phyloP scores from a whole-genome alignment of 306 rosid genomes.

The Pterocarpus macrocarpus region DNA sequence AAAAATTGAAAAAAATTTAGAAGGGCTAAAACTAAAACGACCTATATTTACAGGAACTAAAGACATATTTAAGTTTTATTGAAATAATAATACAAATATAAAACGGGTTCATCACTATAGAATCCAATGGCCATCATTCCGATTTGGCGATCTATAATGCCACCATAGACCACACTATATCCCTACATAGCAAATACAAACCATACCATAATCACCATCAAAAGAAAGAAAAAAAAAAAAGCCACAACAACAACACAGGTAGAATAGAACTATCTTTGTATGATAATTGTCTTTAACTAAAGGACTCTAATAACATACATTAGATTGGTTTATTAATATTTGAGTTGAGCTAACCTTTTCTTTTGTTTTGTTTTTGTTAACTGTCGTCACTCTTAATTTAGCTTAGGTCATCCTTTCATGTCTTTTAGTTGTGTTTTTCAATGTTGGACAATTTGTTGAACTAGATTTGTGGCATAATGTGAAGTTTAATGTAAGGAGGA shows the following conservation, averaged over 20 bases:
- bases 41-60: too few relatives aligned
- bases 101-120: background rate
- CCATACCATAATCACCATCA: background rate
- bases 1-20: too few relatives aligned
- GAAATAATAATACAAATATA: background rate
- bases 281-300: background rate
- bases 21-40: too few relatives aligned
- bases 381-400: background rate
- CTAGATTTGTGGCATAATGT: background rate
- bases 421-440: background rate
- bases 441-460: background rate
- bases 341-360: background rate
- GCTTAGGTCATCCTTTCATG: background rate
- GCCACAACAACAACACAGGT: background rate
- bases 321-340: conserved; percentile 23
- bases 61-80: background rate
- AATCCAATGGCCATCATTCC: background rate
- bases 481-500: too few relatives aligned
- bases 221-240: too few relatives aligned
- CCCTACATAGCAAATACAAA: conserved; percentile 1
- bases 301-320: background rate
- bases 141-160: background rate
- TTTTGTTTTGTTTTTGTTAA: background rate
- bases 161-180: background rate
- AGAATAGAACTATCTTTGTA: background rate